These are phyloP conservation scores for Xylariaceae sp. DNA, from an alignment of 2,329 filamentous ascomycete genomes.

Conservation along the genomic window DNA sequence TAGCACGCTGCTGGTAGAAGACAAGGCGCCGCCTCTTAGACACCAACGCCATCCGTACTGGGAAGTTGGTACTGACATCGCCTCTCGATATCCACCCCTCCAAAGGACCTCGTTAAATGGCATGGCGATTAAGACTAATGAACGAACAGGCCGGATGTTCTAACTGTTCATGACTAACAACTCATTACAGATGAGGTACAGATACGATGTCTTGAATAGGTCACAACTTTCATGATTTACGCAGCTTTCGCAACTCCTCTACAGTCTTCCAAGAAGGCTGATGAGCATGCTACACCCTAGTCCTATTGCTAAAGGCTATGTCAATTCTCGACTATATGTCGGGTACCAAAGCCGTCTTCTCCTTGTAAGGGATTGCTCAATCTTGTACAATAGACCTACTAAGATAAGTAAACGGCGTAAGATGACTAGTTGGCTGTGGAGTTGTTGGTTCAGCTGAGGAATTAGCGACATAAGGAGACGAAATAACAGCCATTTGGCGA, in stretches of 20 bases:
- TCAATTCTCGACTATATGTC: not conserved
- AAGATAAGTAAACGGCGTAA: not conserved
- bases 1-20: slow-evolving; percentile 9
- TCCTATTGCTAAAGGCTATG: not conserved
- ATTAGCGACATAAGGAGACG: slow-evolving; percentile 10
- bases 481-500: slow-evolving; percentile 9
- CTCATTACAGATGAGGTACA: not conserved
- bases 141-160: too few relatives aligned
- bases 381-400: slow-evolving; percentile 9
- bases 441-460: slow-evolving; percentile 19
- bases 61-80: slow-evolving; percentile 8
- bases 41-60: slow-evolving; percentile 8
- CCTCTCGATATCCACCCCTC: not conserved
- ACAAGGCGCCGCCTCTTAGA: slow-evolving; percentile 5
- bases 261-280: not conserved
- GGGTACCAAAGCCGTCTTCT: not conserved
- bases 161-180: not conserved
- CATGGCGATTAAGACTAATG: not conserved
- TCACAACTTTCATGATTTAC: not conserved
- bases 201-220: not conserved
- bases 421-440: slow-evolving; percentile 12
- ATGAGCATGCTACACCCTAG: not conserved
- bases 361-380: not conserved
- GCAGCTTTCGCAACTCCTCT: not conserved
- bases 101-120: not conserved